Percentiles rank a stretch among this genome's conserved stretches.
phyloP scores from a whole-genome alignment of 768 basidiomycete species.

The Pholiota microspora region DNA sequence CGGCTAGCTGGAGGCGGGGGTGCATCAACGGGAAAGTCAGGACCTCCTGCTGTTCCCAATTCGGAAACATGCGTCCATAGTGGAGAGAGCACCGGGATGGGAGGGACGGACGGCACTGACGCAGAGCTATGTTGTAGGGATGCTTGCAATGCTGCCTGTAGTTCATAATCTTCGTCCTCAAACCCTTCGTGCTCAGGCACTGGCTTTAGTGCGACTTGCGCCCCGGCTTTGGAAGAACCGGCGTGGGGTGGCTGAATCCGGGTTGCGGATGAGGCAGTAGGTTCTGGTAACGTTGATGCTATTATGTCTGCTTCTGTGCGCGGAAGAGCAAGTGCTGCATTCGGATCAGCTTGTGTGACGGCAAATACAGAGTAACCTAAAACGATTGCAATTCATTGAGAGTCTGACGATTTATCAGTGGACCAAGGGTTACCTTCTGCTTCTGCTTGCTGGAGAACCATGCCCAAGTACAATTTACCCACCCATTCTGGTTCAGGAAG shows the following conservation, averaged over 20 bases:
- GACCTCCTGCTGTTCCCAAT: slow-evolving; percentile 14
- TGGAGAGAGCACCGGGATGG: not conserved
- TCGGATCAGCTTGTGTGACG: slow-evolving; percentile 61
- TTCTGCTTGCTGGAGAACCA: slow-evolving; percentile 88
- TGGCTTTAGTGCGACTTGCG: not conserved
- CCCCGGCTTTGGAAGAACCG: not conserved
- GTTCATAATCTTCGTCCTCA: slow-evolving; percentile 84
- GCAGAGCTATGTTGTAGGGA: slow-evolving; percentile 40
- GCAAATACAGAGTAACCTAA: slow-evolving; percentile 82
- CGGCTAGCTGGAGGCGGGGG: not conserved
- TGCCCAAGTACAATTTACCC: slow-evolving; percentile 75
- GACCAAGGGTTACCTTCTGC: slow-evolving; percentile 54
- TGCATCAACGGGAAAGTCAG: slow-evolving; percentile 1
- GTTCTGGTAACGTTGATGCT: slow-evolving; percentile 61
- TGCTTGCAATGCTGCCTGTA: slow-evolving; percentile 86
- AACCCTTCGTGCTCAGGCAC: slow-evolving; percentile 34
- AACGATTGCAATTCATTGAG: no score
- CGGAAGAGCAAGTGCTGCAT: slow-evolving; percentile 51
- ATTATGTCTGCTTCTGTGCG: slow-evolving; percentile 72
- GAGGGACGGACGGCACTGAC: slow-evolving; percentile 5
- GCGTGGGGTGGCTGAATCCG: not conserved
- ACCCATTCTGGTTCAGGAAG: slow-evolving; percentile 76
- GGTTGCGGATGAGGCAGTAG: slow-evolving; percentile 28
- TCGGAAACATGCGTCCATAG: not conserved
- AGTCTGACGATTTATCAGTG: no score